Base-by-base conservation (phyloP, 768 basidiomycete species). In the Leucosporidium yakuticum region DNA sequence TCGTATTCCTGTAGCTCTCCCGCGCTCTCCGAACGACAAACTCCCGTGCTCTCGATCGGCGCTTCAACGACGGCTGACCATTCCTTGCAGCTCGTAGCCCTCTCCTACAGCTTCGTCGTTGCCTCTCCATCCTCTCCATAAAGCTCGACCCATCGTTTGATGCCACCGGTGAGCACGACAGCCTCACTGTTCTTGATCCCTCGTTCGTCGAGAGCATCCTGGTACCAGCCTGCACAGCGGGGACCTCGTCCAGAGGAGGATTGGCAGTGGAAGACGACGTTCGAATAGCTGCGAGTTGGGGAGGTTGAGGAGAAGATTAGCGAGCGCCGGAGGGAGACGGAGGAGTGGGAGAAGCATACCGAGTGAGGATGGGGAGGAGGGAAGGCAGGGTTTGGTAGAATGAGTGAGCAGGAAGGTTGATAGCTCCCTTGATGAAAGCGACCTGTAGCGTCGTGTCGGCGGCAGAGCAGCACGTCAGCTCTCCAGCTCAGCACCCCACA, bases 321-420 rank as follows among this genome's bases (percentile, higher is more conserved):
- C 14, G 44, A 47, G 29, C 0, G 21, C 47, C 23, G 31, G 12
- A 21, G 36, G 4, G 27, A 17, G 25, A 31, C 5, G 31, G 32
- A 15, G 58, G 7, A 23, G 63, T 6, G n/a, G 34, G 39, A 44
- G 39, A 19, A 14, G 27, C 62, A 63, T 51, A 69, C 65, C 49
- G 61, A 19, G 67, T 66, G 14, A 81, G 74, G 19, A 82, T 25
- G 0, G 79, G 73, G 20, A 79, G 25, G 23, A 81, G 65, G 12
- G 70, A 71, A 0, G 79, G 77, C 0, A 81, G 75, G 0, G 80
- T 79, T 23, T 76, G 78, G 62, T 80, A 77, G 75, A 82, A 81
- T 1, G 81, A 79, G 54, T 83, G 81, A 0, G 81, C 82, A 17
- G 82, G 82, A 1, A 82, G 77, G 73, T 82, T 83, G 67, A 82